These are phyloP conservation scores for Hymenotorrendiella dingleyae DNA, from an alignment of 2,329 filamentous ascomycete genomes.

Conservation along the genomic window DNA sequence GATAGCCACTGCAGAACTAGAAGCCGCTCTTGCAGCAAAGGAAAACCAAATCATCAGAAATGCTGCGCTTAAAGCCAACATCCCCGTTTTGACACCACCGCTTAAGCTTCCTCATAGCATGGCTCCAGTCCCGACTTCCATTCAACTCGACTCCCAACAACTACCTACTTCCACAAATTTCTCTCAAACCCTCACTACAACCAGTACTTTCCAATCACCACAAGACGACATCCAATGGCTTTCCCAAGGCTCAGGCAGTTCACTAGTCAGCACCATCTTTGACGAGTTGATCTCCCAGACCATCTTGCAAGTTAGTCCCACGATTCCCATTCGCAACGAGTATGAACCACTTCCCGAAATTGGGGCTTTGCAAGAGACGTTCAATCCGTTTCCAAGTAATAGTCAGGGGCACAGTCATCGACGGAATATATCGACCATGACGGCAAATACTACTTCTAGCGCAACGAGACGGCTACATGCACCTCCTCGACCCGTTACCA, in stretches of 20 bases:
- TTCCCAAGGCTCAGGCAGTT: slow-evolving; percentile 5
- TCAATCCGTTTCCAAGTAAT: background rate
- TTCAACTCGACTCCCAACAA: too few species aligned
- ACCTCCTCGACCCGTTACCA: background rate
- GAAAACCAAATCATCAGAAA: slow-evolving; percentile 23
- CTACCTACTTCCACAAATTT: too few species aligned
- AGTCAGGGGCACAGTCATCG: slow-evolving; percentile 3
- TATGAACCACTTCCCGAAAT: background rate
- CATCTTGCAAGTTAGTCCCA: slow-evolving; percentile 17
- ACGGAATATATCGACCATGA: background rate
- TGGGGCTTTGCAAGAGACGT: background rate
- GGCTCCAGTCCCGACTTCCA: background rate
- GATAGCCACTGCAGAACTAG: slow-evolving; percentile 19
- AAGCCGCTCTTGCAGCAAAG: slow-evolving; percentile 14
- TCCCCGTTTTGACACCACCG: slow-evolving; percentile 1
- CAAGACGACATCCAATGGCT: background rate
- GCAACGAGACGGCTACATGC: background rate
- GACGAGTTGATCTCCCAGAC: slow-evolving; percentile 15
- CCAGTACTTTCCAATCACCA: too few species aligned
- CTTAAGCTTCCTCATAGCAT: background rate
- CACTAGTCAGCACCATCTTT: slow-evolving; percentile 16
- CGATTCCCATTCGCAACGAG: background rate
- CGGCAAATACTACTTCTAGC: background rate
- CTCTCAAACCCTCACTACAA: too few species aligned
- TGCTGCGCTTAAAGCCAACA: slow-evolving; percentile 9